phyloP scores from a whole-genome alignment of 2,329 filamentous ascomycete species.

The Colletotrichum sansevieriae region DNA sequence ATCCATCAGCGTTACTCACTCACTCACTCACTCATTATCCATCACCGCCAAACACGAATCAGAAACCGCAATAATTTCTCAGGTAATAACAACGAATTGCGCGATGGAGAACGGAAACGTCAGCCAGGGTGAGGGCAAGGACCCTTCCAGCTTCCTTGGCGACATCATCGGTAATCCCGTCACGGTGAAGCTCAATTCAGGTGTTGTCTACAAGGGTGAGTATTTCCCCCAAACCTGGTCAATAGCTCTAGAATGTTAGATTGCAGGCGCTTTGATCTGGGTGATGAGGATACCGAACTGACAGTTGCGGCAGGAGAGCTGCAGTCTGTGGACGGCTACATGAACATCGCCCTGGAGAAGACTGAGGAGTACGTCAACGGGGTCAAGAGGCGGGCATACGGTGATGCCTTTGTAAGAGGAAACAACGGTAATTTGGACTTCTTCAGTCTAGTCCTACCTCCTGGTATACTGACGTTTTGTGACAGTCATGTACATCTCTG shows the following conservation, averaged over 20 bases:
- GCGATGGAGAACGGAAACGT: slow-evolving; percentile 81
- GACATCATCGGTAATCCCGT: slow-evolving; percentile 96
- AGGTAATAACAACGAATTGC: background rate
- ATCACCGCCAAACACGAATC: background rate
- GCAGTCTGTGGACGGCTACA: slow-evolving; percentile 98
- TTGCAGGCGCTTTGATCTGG: background rate
- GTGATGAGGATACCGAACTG: background rate
- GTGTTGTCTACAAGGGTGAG: slow-evolving; percentile 95
- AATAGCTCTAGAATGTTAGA: slow-evolving; percentile 32
- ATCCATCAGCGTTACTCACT: slow-evolving; percentile 26
- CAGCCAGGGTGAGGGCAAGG: slow-evolving; percentile 79
- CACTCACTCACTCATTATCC: slow-evolving; percentile 5
- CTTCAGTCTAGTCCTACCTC: no score
- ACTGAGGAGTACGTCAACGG: slow-evolving; percentile 93
- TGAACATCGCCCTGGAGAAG: slow-evolving; percentile 99
- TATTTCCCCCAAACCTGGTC: background rate
- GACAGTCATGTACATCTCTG: slow-evolving; percentile 78
- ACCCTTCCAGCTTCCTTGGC: slow-evolving; percentile 92
- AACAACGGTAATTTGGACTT: slow-evolving; percentile 81
- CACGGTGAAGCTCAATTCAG: slow-evolving; percentile 98
- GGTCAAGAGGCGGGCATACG: slow-evolving; percentile 83
- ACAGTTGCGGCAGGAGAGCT: slow-evolving; percentile 77
- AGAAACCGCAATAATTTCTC: background rate
- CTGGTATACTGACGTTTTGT: no score
- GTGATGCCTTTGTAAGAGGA: slow-evolving; percentile 94